Base-by-base conservation (phyloP, 352 stramenopile species). In the Globisporangium uncinulatum region DNA sequence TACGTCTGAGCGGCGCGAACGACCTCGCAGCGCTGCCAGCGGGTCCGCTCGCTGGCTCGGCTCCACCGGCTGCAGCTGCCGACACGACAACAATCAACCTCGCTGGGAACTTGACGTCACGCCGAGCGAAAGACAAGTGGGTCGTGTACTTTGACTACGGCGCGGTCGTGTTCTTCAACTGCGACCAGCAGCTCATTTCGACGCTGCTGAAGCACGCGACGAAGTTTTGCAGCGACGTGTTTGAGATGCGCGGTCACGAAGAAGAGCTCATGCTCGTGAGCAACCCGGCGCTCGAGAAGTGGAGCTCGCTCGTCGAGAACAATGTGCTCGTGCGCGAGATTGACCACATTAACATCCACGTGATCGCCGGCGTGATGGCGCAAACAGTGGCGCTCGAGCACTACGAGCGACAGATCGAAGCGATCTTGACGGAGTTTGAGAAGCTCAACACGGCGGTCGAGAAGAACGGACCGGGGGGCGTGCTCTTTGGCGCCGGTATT, bases 381-480 rank as follows among this genome's bases (percentile, higher is more conserved):
- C 92, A 98, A 71, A 98, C 92, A 3, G 94, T 98, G 1, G 96
- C 96, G 7, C 74, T 99, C 20, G 95, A 98, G 66, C 92, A 97
- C 67, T 98, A 98, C 69, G 96, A 97, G 71, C 90, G 94, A 19
- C 94, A 94, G 54, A 94, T 98, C 21, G 95, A 99, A 65, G 87
- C 92, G 36, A 95, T 99, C 62, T 73, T 99, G 54, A 83, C 71
- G 41, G 92, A 97, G 57, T 99, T 99, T 70, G 87, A 96, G 60
- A 84, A 81, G 57, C 90, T 98, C 52, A 98, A 99, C 70, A 86
- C 79, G 11, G 59, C 83, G 6, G 83, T 93, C 3, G 83, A 93
- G 65, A 78, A 80, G 52, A 87, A 93, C 14, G 83, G 83, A 1
- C 80, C 83, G 1, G 71, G 77, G 21, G 76, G 78, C 21, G 80